phyloP scores from a whole-genome alignment of 805 yeast genomes.

The Tetrapisispora nanseiensis region DNA sequence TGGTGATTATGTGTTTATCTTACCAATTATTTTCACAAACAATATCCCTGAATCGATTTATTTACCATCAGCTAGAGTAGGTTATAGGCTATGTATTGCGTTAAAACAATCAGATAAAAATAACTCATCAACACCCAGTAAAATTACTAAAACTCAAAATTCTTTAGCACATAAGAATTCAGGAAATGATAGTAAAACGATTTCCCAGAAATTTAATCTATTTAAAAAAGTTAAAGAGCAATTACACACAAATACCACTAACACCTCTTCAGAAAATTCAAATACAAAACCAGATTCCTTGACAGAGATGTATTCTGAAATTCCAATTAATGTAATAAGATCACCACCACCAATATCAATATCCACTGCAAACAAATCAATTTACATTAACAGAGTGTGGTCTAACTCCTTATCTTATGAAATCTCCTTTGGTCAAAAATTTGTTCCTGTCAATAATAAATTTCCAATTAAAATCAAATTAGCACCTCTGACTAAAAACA shows the following conservation, averaged over 20 bases:
- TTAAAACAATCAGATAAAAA: conserved; percentile 8
- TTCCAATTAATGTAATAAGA: conserved; percentile 30
- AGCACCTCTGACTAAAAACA: conserved; percentile 53
- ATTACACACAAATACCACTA: neutral
- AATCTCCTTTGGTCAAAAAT: conserved; percentile 61
- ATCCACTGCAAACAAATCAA: conserved; percentile 51
- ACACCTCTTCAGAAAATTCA: neutral
- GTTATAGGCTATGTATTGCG: conserved; percentile 11
- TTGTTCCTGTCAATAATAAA: conserved; percentile 53
- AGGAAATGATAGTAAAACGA: neutral
- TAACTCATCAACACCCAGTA: neutral
- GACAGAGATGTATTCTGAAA: conserved; percentile 19
- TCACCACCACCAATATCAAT: conserved; percentile 33
- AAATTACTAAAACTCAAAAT: neutral
- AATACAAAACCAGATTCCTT: neutral
- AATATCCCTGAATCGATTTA: conserved; percentile 49
- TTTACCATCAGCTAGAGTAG: conserved; percentile 26
- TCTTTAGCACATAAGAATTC: conserved; percentile 4
- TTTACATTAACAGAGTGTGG: conserved; percentile 70
- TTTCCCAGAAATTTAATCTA: conserved; percentile 1
- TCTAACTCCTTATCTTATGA: conserved; percentile 61
- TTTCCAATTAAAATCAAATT: conserved; percentile 53
- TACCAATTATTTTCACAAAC: conserved; percentile 54
- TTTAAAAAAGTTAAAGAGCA: conserved; percentile 16
- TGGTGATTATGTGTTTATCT: conserved; percentile 59